Evolutionary conservation across 140 eudicot species (phyloP).

Genomic region (Flaveria floridana): DNA sequence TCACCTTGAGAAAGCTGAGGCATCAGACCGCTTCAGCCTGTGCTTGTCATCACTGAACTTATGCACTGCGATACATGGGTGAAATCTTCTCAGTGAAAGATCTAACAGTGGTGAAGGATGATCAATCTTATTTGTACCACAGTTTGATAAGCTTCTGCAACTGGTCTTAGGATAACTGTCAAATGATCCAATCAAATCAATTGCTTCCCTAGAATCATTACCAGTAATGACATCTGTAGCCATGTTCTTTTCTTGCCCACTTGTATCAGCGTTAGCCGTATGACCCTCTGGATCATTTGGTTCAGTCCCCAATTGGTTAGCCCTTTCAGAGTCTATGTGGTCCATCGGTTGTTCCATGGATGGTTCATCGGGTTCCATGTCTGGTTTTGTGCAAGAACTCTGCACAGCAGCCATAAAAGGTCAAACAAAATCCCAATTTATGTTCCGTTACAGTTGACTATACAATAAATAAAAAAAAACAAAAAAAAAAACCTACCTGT

Average conservation of each 20-base stretch:
- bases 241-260: constrained; percentile 33
- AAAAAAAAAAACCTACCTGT: constrained; percentile 63
- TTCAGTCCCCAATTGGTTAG: constrained; percentile 26
- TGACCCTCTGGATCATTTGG: constrained; percentile 36
- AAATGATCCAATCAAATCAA: constrained; percentile 79
- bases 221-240: constrained; percentile 31
- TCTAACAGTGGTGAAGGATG: constrained; percentile 62
- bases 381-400: constrained; percentile 90
- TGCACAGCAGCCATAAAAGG: constrained; percentile 33
- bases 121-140: constrained; percentile 43
- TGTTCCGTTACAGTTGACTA: not conserved
- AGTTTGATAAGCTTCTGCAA: constrained; percentile 37
- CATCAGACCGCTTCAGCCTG: constrained; percentile 69
- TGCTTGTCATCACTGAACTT: constrained; percentile 52
- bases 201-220: constrained; percentile 63
- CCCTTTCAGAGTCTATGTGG: constrained; percentile 35
- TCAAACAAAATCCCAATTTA: constrained; percentile 1
- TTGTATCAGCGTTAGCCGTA: constrained; percentile 26
- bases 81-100: constrained; percentile 67
- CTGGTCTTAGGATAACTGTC: constrained; percentile 54
- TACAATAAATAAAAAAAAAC: too few species aligned
- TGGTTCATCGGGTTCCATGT: constrained; percentile 54
- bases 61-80: constrained; percentile 65
- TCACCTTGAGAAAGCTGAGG: constrained; percentile 85
- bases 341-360: constrained; percentile 38